Conservation (phyloP, 2,329 filamentous ascomycete species). For the Alternaria alternata region DNA sequence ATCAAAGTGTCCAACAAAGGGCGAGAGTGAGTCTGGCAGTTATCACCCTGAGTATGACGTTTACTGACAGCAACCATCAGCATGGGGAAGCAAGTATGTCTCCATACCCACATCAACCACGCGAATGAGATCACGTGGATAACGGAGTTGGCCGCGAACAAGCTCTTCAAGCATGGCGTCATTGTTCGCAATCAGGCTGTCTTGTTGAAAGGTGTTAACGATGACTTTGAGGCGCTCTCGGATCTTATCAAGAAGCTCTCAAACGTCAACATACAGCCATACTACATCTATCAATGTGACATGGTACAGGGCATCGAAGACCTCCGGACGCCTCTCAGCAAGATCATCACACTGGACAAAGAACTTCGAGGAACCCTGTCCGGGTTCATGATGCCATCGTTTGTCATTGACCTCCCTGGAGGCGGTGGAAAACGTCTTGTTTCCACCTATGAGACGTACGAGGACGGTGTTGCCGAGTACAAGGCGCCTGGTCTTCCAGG, state of each 20-base stretch:
- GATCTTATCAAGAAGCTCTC: slow-evolving; percentile 63
- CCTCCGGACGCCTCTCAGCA: slow-evolving; percentile 67
- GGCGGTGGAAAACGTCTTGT: slow-evolving; percentile 70
- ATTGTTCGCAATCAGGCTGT: slow-evolving; percentile 69
- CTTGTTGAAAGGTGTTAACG: slow-evolving; percentile 67
- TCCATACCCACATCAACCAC: slow-evolving; percentile 73
- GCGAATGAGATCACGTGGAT: slow-evolving; percentile 70
- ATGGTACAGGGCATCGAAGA: slow-evolving; percentile 69
- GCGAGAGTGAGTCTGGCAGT: slow-evolving; percentile 39
- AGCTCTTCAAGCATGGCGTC: slow-evolving; percentile 61
- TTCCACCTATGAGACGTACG: slow-evolving; percentile 62
- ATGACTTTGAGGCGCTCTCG: slow-evolving; percentile 62
- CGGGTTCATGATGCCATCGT: slow-evolving; percentile 69
- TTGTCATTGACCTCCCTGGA: slow-evolving; percentile 69
- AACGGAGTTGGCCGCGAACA: slow-evolving; percentile 60
- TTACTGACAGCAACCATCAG: slow-evolving; percentile 5
- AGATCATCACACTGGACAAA: slow-evolving; percentile 66
- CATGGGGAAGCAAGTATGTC: slow-evolving; percentile 66
- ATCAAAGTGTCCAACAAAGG: slow-evolving; percentile 62
- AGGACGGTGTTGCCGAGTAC: slow-evolving; percentile 65
- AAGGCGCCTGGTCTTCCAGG: slow-evolving; percentile 63
- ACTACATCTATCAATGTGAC: slow-evolving; percentile 73
- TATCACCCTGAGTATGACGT: background rate
- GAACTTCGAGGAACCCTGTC: slow-evolving; percentile 67
- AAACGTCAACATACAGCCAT: slow-evolving; percentile 67